Evolutionary conservation across 148 eudicot species (phyloP).

Genomic region (Cornus florida): DNA sequence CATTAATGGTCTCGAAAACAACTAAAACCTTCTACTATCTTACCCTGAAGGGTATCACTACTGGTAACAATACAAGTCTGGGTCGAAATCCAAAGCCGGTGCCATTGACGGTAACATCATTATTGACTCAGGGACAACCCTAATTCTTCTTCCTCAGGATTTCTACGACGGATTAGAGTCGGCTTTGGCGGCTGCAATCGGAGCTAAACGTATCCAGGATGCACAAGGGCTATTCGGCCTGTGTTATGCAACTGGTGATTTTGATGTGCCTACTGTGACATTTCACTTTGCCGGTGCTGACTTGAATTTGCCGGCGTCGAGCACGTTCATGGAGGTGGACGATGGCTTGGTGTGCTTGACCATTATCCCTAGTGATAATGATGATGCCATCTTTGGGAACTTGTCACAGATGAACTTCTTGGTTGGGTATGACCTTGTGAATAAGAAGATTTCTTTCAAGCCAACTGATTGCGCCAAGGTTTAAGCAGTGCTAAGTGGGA

Average conservation of each 20-base stretch:
- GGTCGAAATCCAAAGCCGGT: no score
- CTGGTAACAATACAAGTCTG: conserved; percentile 19
- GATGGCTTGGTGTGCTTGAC: conserved; percentile 50
- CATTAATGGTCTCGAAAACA: conserved; percentile 17
- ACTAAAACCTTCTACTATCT: conserved; percentile 44
- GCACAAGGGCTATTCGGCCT: conserved; percentile 20
- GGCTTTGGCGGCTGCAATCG: conserved; percentile 12
- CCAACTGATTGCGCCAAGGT: no score
- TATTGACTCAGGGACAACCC: conserved; percentile 77
- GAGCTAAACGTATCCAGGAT: conserved; percentile 12
- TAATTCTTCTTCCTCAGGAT: conserved; percentile 38
- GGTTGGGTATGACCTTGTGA: no score
- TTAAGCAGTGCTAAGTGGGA: no score
- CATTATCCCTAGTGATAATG: conserved; percentile 22
- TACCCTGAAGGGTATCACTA: conserved; percentile 34
- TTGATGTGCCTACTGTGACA: conserved; percentile 27
- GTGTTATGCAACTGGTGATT: conserved; percentile 27
- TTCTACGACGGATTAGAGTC: conserved; percentile 16
- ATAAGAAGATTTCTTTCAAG: no score
- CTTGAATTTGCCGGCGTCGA: conserved; percentile 24
- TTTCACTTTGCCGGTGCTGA: conserved; percentile 49
- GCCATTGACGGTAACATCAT: conserved; percentile 51
- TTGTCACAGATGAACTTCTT: no score
- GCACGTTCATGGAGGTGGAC: conserved; percentile 30
- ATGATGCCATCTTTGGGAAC: no score